phyloP scores from a whole-genome alignment of 2,329 filamentous ascomycete genomes.

The Colletotrichum tropicale region DNA sequence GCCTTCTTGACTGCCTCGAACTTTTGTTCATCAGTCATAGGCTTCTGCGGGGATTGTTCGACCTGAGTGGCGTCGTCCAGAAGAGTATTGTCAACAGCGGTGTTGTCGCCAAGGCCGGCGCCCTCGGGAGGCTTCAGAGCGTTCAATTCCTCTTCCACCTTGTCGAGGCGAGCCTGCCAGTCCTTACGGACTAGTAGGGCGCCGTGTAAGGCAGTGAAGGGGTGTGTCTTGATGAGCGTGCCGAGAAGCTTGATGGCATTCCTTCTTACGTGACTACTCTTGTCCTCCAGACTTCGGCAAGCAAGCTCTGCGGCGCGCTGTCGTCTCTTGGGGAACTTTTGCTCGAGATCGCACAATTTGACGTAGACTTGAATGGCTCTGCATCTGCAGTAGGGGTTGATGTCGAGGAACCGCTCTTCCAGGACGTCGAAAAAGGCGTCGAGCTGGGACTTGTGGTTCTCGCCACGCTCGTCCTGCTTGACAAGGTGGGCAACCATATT shows the following conservation, averaged over 20 bases:
- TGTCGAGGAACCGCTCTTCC: constrained; percentile 93
- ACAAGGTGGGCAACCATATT: constrained; percentile 92
- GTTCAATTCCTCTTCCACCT: constrained; percentile 82
- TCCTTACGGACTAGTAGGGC: constrained; percentile 84
- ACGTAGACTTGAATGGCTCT: constrained; percentile 92
- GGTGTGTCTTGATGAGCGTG: constrained; percentile 89
- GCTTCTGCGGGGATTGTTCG: constrained; percentile 61
- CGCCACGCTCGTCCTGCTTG: constrained; percentile 87
- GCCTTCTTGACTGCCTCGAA: constrained; percentile 77
- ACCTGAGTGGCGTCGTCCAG: constrained; percentile 89
- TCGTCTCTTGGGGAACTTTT: constrained; percentile 91
- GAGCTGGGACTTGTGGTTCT: constrained; percentile 93
- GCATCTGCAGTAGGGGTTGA: constrained; percentile 95
- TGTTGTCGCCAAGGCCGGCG: constrained; percentile 74
- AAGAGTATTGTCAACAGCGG: constrained; percentile 76
- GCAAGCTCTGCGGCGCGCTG: constrained; percentile 89
- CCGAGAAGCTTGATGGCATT: constrained; percentile 94
- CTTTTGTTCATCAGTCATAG: constrained; percentile 82
- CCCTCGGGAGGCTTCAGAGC: constrained; percentile 79
- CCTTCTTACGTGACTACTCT: constrained; percentile 94
- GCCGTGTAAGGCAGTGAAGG: constrained; percentile 90
- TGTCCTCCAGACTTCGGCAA: constrained; percentile 89
- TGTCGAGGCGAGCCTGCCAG: constrained; percentile 82
- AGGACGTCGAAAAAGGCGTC: constrained; percentile 97
- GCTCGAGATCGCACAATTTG: constrained; percentile 90